Conservation (phyloP, 148 eudicot genomes). For the Camellia japonica region DNA sequence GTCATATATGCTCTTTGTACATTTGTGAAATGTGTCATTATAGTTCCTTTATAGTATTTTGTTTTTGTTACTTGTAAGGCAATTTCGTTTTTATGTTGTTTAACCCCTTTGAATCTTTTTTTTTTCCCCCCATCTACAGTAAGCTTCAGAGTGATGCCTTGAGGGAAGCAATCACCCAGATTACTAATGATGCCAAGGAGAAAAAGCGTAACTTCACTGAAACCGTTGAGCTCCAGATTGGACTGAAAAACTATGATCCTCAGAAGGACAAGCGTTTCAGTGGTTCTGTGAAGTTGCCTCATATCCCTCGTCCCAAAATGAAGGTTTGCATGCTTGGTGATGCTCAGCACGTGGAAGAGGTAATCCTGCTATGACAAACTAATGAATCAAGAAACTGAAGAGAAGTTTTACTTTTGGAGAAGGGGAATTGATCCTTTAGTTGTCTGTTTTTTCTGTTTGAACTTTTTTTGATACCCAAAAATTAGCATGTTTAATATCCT, state of each 20-base stretch:
- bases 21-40: not conserved
- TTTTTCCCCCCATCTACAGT: conserved; percentile 22
- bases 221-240: conserved; percentile 83
- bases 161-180: conserved; percentile 52
- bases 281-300: conserved; percentile 79
- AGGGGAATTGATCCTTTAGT: too few relatives aligned
- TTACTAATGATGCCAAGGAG: conserved; percentile 43
- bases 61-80: too few relatives aligned
- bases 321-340: conserved; percentile 90
- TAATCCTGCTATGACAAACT: conserved; percentile 16
- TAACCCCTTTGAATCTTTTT: not conserved
- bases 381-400: not conserved
- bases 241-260: conserved; percentile 78
- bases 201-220: conserved; percentile 59
- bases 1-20: not conserved
- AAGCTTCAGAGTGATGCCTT: conserved; percentile 65
- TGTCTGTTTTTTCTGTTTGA: not conserved
- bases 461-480: not conserved
- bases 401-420: too few relatives aligned
- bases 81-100: not conserved
- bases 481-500: not conserved
- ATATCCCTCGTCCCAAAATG: conserved; percentile 83
- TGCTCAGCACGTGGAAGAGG: conserved; percentile 88
- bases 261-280: conserved; percentile 94
- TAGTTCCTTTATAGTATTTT: too few relatives aligned